Conservation (phyloP, 2,329 filamentous ascomycete species). For the Nigrograna mackinnonii region DNA sequence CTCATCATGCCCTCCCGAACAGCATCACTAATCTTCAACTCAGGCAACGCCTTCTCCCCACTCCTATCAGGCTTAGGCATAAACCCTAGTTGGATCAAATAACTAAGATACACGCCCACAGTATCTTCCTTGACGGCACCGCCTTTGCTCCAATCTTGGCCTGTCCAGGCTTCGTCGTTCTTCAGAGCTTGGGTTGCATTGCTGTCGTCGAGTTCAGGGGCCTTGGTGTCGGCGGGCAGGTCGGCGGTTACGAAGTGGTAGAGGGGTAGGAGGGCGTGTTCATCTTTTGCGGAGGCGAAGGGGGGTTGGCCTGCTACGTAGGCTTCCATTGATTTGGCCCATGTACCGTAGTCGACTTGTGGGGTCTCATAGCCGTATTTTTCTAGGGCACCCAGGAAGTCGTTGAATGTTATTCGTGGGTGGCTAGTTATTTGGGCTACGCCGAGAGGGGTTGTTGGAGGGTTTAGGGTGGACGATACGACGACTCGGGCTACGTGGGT, state of each 20-base stretch:
- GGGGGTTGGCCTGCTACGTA: constrained; percentile 64
- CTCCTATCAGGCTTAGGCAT: constrained; percentile 51
- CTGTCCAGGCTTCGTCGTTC: constrained; percentile 64
- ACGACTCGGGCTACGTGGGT: constrained; percentile 82
- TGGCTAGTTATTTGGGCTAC: constrained; percentile 81
- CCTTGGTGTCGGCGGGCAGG: constrained; percentile 70
- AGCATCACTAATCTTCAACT: constrained; percentile 47
- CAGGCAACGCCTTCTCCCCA: constrained; percentile 47
- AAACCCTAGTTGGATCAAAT: constrained; percentile 66
- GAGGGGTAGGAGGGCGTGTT: constrained; percentile 70
- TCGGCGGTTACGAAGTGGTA: constrained; percentile 74
- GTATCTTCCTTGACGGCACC: constrained; percentile 62
- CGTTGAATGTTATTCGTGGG: constrained; percentile 75
- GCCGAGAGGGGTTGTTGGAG: constrained; percentile 55
- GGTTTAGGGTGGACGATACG: constrained; percentile 71
- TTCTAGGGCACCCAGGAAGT: constrained; percentile 72
- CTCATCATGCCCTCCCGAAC: constrained; percentile 54
- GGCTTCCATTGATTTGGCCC: constrained; percentile 68
- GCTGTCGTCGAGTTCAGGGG: constrained; percentile 73
- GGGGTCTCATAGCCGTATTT: constrained; percentile 74
- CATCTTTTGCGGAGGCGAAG: constrained; percentile 60
- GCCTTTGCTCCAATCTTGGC: constrained; percentile 59
- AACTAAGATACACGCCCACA: constrained; percentile 67
- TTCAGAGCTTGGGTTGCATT: constrained; percentile 70
- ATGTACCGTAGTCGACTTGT: constrained; percentile 68